phyloP scores from a whole-genome alignment of 2,329 filamentous ascomycete species.

The Fusarium sp. region DNA sequence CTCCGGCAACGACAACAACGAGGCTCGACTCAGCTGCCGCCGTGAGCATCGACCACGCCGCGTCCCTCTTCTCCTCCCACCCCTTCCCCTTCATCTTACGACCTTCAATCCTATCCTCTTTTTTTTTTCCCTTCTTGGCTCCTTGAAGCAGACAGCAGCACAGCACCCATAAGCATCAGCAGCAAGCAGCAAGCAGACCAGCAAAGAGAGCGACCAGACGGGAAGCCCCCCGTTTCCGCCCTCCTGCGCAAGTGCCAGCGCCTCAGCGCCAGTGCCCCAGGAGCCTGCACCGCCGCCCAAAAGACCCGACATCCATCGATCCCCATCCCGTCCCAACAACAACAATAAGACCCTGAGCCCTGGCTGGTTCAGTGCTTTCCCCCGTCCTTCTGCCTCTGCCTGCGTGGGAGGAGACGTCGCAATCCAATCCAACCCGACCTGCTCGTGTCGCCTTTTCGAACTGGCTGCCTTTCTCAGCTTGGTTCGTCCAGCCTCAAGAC shows the following conservation, averaged over 20 bases:
- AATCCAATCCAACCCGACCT: slow-evolving; percentile 7
- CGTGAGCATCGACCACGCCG: slow-evolving; percentile 41
- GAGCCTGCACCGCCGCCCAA: slow-evolving; percentile 35
- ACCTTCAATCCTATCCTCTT: slow-evolving; percentile 19
- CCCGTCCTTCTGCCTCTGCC: slow-evolving; percentile 22
- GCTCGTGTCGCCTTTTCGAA: slow-evolving; percentile 27
- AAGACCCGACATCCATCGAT: slow-evolving; percentile 7
- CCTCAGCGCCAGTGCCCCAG: slow-evolving; percentile 38
- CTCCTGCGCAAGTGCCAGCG: slow-evolving; percentile 41
- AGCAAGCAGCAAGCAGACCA: slow-evolving; percentile 25
- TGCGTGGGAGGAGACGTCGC: slow-evolving; percentile 41
- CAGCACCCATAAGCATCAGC: neutral
- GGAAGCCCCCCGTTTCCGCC: slow-evolving; percentile 24
- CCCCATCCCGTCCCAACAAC: slow-evolving; percentile 30
- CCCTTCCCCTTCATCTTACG: slow-evolving; percentile 7
- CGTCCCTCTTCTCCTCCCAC: slow-evolving; percentile 28
- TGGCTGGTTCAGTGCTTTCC: slow-evolving; percentile 48
- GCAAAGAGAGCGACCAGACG: slow-evolving; percentile 28
- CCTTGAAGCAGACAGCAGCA: slow-evolving; percentile 11
- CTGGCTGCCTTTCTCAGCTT: slow-evolving; percentile 30
- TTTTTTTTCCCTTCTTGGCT: slow-evolving; percentile 6
- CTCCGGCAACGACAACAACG: slow-evolving; percentile 41
- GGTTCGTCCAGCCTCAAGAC: slow-evolving; percentile 16
- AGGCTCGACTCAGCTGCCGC: slow-evolving; percentile 40
- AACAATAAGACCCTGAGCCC: slow-evolving; percentile 40